These are phyloP conservation scores for Diaporthe aspalathi DNA, from an alignment of 2,329 filamentous ascomycete genomes.

Conservation along the genomic window DNA sequence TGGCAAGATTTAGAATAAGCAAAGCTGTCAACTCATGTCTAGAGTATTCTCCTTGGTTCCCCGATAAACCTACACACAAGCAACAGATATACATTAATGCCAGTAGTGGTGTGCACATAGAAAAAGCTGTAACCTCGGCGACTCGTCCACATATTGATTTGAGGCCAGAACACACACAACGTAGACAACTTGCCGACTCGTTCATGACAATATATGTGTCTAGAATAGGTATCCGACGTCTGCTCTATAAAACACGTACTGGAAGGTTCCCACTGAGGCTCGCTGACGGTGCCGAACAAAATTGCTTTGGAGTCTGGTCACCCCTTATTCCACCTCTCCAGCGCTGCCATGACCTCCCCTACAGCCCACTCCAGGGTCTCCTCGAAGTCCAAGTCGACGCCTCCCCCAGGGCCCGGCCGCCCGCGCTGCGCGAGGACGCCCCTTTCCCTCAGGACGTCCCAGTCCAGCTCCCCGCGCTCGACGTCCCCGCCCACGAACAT, in stretches of 20 bases:
- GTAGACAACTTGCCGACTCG: no score
- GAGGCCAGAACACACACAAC: not conserved
- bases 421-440: conserved; percentile 62
- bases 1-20: not conserved
- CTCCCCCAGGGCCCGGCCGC: conserved; percentile 49
- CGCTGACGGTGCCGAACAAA: not conserved
- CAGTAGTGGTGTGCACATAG: not conserved
- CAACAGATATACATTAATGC: conserved; percentile 6
- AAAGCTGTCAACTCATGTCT: conserved; percentile 14
- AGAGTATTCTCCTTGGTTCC: conserved; percentile 9
- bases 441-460: conserved; percentile 51
- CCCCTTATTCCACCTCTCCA: conserved; percentile 47
- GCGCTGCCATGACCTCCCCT: conserved; percentile 64
- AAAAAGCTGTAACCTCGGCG: no score
- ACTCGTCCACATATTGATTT: no score
- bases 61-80: not conserved
- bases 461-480: conserved; percentile 62
- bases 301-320: not conserved
- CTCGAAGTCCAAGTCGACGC: conserved; percentile 70
- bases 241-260: not conserved
- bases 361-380: conserved; percentile 77
- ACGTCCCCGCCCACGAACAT: conserved; percentile 80
- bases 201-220: no score
- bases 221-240: no score
- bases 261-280: no score